phyloP scores from a whole-genome alignment of 2,329 filamentous ascomycete species.

The Aspergillus amoenus region DNA sequence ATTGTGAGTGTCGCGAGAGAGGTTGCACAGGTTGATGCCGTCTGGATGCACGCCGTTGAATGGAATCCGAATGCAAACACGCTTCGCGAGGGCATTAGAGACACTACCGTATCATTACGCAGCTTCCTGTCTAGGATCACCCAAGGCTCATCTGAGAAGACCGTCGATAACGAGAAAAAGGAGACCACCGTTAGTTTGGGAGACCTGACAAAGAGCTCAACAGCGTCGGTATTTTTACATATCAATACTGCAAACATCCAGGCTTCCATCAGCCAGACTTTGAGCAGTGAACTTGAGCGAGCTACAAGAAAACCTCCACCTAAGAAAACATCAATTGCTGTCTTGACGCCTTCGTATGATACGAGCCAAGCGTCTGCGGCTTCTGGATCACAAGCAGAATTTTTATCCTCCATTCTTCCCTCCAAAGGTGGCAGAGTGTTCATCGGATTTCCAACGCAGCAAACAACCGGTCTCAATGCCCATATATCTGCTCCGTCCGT shows the following conservation, averaged over 20 bases:
- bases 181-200: constrained; percentile 64
- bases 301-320: constrained; percentile 97
- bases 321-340: constrained; percentile 78
- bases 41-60: constrained; percentile 82
- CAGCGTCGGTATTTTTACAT: constrained; percentile 81
- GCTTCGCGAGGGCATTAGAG: constrained; percentile 38
- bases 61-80: constrained; percentile 66
- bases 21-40: constrained; percentile 87
- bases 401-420: constrained; percentile 88
- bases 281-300: constrained; percentile 84
- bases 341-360: constrained; percentile 88
- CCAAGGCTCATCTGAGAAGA: constrained; percentile 47
- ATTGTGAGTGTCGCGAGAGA: constrained; percentile 77
- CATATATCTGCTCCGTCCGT: constrained; percentile 95
- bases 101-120: constrained; percentile 62
- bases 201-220: constrained; percentile 69
- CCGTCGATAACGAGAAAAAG: constrained; percentile 48
- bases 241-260: constrained; percentile 81
- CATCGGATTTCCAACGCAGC: constrained; percentile 95
- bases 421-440: constrained; percentile 89
- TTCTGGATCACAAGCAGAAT: constrained; percentile 55
- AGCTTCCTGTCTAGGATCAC: constrained; percentile 81
- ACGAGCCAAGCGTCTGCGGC: constrained; percentile 68
- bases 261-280: constrained; percentile 69
- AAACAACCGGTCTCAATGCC: constrained; percentile 90